phyloP scores from a whole-genome alignment of 148 eudicot species.

The Rhododendron henanense region DNA sequence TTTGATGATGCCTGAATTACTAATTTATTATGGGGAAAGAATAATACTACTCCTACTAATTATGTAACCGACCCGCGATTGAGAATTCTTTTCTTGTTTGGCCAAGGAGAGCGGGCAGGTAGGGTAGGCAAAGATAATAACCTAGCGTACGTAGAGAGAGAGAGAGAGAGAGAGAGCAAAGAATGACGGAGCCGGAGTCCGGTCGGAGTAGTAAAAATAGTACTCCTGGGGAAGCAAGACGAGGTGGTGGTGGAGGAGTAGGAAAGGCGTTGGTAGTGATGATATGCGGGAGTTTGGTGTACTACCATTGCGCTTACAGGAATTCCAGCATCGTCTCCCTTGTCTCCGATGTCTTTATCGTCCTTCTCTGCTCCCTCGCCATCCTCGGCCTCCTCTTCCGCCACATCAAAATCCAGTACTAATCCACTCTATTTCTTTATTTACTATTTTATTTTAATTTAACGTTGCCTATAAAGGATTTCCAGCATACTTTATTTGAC shows the following conservation, averaged over 20 bases:
- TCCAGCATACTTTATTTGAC: no score
- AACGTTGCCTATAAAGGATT: no score
- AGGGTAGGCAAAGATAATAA: background rate
- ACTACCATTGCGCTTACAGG: constrained; percentile 82
- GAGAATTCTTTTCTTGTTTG: no score
- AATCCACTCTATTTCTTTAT: no score
- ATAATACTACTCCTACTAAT: no score
- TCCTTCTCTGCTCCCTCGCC: constrained; percentile 89
- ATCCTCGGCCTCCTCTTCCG: constrained; percentile 97
- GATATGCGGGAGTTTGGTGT: constrained; percentile 65
- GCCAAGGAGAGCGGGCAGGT: background rate
- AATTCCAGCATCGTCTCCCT: constrained; percentile 73
- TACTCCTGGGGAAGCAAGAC: background rate
- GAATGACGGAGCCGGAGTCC: constrained; percentile 1
- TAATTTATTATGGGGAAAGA: no score
- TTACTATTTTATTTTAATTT: no score
- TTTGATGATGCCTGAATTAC: no score
- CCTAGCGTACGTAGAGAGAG: no score
- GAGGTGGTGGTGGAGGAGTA: constrained; percentile 22
- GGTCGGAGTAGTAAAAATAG: background rate
- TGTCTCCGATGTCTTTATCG: constrained; percentile 83
- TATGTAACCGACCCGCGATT: no score
- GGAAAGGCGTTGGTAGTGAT: constrained; percentile 53
- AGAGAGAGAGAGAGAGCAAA: constrained; percentile 19
- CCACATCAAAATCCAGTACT: constrained; percentile 54